Evolutionary conservation across 2,329 filamentous ascomycete species (phyloP).

Genomic region (Cladosporium velox): DNA sequence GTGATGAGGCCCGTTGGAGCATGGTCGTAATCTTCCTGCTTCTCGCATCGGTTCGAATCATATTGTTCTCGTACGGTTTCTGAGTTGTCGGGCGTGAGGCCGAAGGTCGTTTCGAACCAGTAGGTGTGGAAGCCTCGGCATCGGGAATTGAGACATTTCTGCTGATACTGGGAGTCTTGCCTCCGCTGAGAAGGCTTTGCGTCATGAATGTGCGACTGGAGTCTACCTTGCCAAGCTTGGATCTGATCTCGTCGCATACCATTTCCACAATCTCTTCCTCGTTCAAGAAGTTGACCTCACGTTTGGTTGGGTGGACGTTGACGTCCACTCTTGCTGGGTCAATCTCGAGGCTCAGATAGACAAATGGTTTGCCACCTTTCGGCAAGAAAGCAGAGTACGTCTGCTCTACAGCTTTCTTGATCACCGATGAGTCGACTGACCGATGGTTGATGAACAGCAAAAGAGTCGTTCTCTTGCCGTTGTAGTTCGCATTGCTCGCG

Average conservation of each 20-base stretch:
- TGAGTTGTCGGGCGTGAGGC: conserved; percentile 39
- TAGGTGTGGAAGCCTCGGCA: conserved; percentile 34
- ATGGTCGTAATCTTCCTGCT: conserved; percentile 90
- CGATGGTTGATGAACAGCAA: conserved; percentile 96
- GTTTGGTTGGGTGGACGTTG: conserved; percentile 95
- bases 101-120: conserved; percentile 24
- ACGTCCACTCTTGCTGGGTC: conserved; percentile 92
- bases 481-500: conserved; percentile 92
- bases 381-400: conserved; percentile 85
- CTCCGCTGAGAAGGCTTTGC: conserved; percentile 79
- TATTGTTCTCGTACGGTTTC: conserved; percentile 77
- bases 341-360: conserved; percentile 89
- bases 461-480: conserved; percentile 82
- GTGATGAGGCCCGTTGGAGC: conserved; percentile 58
- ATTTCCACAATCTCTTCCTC: conserved; percentile 93
- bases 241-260: conserved; percentile 77
- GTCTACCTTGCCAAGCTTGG: conserved; percentile 81
- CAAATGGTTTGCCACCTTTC: conserved; percentile 90
- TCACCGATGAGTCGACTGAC: conserved; percentile 81
- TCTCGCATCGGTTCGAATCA: conserved; percentile 86
- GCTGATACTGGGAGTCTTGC: conserved; percentile 48
- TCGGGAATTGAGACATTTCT: conserved; percentile 41
- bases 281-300: conserved; percentile 95
- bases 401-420: conserved; percentile 89
- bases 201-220: conserved; percentile 93